phyloP scores from a whole-genome alignment of 768 basidiomycete genomes.

The Tulasnella sp. region DNA sequence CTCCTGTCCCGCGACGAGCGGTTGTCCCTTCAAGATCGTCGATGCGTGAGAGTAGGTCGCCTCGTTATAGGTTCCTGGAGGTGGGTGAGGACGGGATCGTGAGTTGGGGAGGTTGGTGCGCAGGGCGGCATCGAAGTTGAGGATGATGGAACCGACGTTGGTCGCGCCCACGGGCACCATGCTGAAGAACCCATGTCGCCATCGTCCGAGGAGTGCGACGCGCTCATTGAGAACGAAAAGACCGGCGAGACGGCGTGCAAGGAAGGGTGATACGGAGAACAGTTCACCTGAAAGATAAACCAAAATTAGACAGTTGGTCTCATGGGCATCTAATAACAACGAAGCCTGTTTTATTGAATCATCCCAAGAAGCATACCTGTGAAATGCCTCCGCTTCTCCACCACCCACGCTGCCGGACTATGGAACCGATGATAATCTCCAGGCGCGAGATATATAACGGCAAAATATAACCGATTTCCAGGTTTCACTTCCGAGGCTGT shows the following conservation, averaged over 20 bases:
- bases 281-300: constrained; percentile 52
- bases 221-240: constrained; percentile 98
- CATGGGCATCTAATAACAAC: neutral
- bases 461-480: constrained; percentile 80
- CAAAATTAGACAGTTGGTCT: too few relatives aligned
- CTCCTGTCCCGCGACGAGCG: constrained; percentile 77
- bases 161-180: constrained; percentile 99
- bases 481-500: constrained; percentile 45
- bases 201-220: constrained; percentile 85
- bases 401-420: constrained; percentile 91
- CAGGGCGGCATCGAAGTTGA: constrained; percentile 89
- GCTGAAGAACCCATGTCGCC: constrained; percentile 91
- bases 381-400: constrained; percentile 90
- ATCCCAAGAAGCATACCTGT: constrained; percentile 61
- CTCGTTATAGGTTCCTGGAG: constrained; percentile 81
- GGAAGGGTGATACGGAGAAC: constrained; percentile 92
- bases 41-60: constrained; percentile 85
- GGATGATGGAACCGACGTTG: constrained; percentile 90
- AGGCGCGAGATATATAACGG: constrained; percentile 94
- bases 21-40: constrained; percentile 74
- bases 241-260: constrained; percentile 83
- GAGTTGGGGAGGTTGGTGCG: constrained; percentile 68
- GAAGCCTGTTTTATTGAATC: neutral
- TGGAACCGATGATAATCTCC: constrained; percentile 99
- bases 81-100: constrained; percentile 39